Percentiles rank a stretch among this genome's conserved stretches.
phyloP scores from a whole-genome alignment of 164 flowering plant species.

The Brasenia schreberi region DNA sequence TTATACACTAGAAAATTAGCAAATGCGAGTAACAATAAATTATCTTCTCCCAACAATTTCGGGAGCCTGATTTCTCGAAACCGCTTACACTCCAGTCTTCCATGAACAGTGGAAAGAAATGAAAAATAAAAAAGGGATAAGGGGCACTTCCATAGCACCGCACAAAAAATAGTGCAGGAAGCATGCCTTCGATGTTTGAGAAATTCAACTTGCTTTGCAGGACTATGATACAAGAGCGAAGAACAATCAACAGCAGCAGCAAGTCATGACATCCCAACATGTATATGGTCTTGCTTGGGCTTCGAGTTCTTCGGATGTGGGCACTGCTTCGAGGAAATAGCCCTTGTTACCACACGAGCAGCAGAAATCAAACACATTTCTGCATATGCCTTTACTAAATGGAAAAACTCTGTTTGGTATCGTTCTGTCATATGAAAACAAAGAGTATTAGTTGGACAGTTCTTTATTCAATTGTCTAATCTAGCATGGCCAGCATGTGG shows the following conservation, averaged over 20 bases:
- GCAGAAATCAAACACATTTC: constrained; percentile 62
- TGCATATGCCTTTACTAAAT: constrained; percentile 72
- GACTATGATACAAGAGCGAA: neutral
- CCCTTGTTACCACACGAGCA: constrained; percentile 23
- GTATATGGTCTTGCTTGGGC: constrained; percentile 56
- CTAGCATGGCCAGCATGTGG: too few relatives aligned
- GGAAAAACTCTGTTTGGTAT: constrained; percentile 86
- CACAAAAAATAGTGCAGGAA: neutral
- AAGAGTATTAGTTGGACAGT: too few relatives aligned
- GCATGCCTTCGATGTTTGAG: too few relatives aligned
- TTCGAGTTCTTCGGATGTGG: constrained; percentile 50
- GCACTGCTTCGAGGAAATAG: constrained; percentile 49
- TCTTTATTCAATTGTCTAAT: too few relatives aligned
- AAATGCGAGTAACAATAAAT: neutral
- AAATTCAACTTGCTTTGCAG: neutral
- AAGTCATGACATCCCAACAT: constrained; percentile 44
- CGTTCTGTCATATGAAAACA: constrained; percentile 26
- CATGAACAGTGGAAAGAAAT: neutral
- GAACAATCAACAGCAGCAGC: constrained; percentile 56
- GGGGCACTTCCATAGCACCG: neutral
- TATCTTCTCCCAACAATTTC: neutral
- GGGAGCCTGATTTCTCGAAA: neutral
- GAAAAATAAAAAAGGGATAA: too few relatives aligned
- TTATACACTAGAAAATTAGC: too few relatives aligned
- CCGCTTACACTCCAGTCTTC: neutral